Base-by-base conservation (phyloP, 495 filamentous ascomycete genomes). In the Parachaetomium inaequale region DNA sequence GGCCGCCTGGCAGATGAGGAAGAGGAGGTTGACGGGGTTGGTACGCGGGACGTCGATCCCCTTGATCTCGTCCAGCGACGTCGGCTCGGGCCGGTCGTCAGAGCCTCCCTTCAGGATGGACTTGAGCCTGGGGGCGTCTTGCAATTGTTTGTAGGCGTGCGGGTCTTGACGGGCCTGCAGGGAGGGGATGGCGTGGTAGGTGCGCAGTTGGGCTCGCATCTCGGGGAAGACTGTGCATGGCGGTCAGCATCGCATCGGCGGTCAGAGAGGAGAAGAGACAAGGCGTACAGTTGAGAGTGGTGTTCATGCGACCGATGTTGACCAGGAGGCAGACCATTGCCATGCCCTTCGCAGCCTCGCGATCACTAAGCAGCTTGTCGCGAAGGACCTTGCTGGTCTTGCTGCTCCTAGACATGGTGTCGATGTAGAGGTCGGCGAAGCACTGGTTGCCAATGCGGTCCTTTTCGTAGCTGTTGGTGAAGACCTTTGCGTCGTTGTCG, bases 311-410 rank as follows among this genome's bases (percentile, higher is more conserved):
- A 46, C 94, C 94, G 64, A 98, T 88, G 72, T 98, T 98, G 68
- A 98, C 94, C 70, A 98, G 78, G 69, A 98, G 77, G 78, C 94
- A 98, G 61, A 98, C 92, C 94, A 98, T 98, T 10, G 94, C 94
- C 95, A 98, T 98, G 70, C 89, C 91, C 72, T 96, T 89, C 31
- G 95, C 94, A 46, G 91, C 92, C 59, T 89, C 85, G 67, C 91
- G 88, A 72, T 98, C 94, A 68, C 85, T 93, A 68, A 96, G 85
- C 66, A 98, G 83, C 80, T 98, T 98, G 68, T 98, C 94, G 71
- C 95, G 90, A 55, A 98, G 81, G 62, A 98, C 95, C 76, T 98
- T 97, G 77, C 94, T 98, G 31, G 93, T 97, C 80, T 98, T 98
- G 82, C 91, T 97, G 75, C 94, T 98, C 75, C 91, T 83, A 7